Evolutionary conservation across 345 rosid genomes (phyloP).

Genomic region (Jatropha curcas): DNA sequence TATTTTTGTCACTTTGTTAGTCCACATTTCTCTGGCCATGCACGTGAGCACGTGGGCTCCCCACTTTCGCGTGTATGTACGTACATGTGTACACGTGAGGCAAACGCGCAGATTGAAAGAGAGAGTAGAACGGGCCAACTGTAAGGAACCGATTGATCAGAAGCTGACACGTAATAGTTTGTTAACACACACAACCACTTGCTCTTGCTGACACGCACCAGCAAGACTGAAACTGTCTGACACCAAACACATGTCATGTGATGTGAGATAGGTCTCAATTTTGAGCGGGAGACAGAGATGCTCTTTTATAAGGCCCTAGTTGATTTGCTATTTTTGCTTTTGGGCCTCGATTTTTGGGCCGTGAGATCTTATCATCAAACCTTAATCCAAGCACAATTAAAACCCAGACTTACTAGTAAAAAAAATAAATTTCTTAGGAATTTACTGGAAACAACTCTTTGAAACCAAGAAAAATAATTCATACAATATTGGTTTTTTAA

Average conservation of each 20-base stretch:
- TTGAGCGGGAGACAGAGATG: no score
- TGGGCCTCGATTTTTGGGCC: no score
- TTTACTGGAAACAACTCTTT: no score
- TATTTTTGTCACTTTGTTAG: background rate
- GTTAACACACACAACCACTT: background rate
- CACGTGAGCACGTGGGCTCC: conserved; percentile 11
- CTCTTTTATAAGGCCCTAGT: no score
- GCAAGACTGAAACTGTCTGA: background rate
- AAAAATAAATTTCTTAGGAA: no score
- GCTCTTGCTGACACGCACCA: background rate
- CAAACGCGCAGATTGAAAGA: no score
- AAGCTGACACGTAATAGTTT: no score
- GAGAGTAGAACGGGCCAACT: background rate
- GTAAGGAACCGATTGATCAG: no score
- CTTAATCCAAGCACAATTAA: no score
- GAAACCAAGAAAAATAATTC: background rate
- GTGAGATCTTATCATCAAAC: no score
- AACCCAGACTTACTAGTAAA: no score
- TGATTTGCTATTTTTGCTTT: no score
- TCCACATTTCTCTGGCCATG: background rate
- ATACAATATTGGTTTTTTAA: background rate
- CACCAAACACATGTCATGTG: background rate
- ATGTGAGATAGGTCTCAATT: background rate
- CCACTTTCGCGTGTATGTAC: background rate
- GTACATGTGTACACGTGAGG: background rate